Conservation (phyloP, 75 land plant species). For the Picea sitchensis region DNA sequence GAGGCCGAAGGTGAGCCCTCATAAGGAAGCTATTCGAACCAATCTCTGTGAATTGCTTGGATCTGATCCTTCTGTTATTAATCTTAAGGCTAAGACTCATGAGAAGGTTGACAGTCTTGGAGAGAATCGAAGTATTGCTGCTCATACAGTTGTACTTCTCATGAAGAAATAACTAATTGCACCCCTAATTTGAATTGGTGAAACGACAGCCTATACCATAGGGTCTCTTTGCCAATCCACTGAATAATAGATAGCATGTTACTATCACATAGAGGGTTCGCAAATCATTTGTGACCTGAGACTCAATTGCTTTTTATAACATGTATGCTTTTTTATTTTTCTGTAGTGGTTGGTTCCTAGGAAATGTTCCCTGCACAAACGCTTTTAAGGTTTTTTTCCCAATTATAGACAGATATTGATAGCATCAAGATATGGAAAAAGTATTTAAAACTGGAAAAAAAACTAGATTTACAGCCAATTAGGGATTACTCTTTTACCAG, state of each 20-base stretch:
- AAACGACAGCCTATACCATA: neutral
- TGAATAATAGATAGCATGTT: neutral
- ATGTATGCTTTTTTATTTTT: no score
- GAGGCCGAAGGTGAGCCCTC: conserved; percentile 92
- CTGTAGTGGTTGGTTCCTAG: no score
- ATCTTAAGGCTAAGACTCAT: conserved; percentile 93
- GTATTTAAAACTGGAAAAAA: no score
- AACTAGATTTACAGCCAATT: no score
- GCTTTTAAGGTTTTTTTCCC: no score
- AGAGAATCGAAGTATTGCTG: conserved; percentile 91
- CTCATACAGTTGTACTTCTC: conserved; percentile 91
- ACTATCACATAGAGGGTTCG: neutral
- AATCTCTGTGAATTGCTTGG: conserved; percentile 79
- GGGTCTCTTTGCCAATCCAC: neutral
- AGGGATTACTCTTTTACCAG: no score
- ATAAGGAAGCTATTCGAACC: conserved; percentile 83
- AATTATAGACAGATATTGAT: no score
- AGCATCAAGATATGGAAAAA: no score
- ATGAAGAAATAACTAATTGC: conserved; percentile 54
- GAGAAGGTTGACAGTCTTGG: conserved; percentile 97
- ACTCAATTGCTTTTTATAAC: neutral
- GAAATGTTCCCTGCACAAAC: no score
- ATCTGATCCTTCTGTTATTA: conserved; percentile 73
- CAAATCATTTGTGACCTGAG: neutral
- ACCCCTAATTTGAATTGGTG: neutral